Evolutionary conservation across 306 rosid species (phyloP).

Genomic region (Pyrus pyrifolia): DNA sequence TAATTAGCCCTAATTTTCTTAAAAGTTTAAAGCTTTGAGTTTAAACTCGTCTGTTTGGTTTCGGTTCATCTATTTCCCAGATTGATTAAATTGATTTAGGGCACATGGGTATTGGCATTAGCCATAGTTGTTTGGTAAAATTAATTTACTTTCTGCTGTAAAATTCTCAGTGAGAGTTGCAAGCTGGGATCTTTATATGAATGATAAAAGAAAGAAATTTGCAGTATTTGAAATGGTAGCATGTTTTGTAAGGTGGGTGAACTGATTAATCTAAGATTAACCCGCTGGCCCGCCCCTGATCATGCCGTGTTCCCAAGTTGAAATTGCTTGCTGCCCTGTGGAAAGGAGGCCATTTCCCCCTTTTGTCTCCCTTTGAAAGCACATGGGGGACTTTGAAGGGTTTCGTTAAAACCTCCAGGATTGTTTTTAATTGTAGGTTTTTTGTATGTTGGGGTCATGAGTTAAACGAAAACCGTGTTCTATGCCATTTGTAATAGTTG

Average conservation of each 20-base stretch:
- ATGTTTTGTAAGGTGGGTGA: background rate
- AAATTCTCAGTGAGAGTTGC: background rate
- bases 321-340: background rate
- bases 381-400: background rate
- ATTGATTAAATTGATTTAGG: background rate
- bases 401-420: background rate
- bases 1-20: background rate
- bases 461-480: background rate
- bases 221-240: background rate
- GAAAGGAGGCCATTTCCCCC: background rate
- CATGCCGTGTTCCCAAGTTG: background rate
- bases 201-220: background rate
- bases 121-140: background rate
- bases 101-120: background rate
- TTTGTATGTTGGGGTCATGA: background rate
- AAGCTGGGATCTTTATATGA: background rate
- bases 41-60: background rate
- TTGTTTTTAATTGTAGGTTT: background rate
- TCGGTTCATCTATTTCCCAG: background rate
- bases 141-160: background rate
- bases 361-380: background rate
- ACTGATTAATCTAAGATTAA: background rate
- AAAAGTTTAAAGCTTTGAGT: background rate
- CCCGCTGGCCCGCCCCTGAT: background rate
- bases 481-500: background rate